These are phyloP conservation scores for Daedalea quercina DNA, from an alignment of 768 basidiomycete genomes.

Conservation along the genomic window DNA sequence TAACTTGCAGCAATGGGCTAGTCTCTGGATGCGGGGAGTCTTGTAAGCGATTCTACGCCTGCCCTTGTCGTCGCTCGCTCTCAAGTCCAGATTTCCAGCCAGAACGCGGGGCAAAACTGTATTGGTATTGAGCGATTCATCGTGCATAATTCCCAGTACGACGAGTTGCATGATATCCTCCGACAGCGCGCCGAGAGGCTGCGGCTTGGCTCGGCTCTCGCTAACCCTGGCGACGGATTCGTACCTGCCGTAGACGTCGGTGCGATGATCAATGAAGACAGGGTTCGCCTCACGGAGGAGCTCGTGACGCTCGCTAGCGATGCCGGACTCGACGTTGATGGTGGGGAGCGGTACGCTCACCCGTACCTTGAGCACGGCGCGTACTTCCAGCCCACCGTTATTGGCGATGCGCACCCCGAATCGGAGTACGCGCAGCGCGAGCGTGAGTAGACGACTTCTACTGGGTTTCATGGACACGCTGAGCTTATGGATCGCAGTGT, in stretches of 20 bases:
- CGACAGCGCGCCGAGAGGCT: conserved; percentile 57
- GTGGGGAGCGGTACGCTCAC: conserved; percentile 59
- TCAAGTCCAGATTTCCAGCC: conserved; percentile 37
- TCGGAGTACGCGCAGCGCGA: conserved; percentile 81
- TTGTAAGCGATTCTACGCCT: conserved; percentile 52
- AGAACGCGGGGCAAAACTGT: conserved; percentile 93
- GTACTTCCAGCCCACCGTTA: conserved; percentile 84
- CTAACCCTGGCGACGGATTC: conserved; percentile 59
- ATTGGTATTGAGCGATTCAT: conserved; percentile 94
- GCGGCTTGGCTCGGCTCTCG: conserved; percentile 72
- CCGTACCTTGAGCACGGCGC: conserved; percentile 63
- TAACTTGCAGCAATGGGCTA: conserved; percentile 72
- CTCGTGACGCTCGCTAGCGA: conserved; percentile 62
- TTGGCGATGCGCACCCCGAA: conserved; percentile 64
- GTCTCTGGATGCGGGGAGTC: conserved; percentile 84
- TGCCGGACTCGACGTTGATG: conserved; percentile 62
- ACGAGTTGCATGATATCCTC: conserved; percentile 64
- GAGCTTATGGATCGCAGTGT: conserved; percentile 45
- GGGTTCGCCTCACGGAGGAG: conserved; percentile 61
- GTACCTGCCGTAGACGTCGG: conserved; percentile 78
- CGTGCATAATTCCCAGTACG: conserved; percentile 73
- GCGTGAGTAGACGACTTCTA: conserved; percentile 40
- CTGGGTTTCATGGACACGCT: not conserved
- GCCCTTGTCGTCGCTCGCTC: not conserved
- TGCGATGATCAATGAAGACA: conserved; percentile 72